Evolutionary conservation across 1,284 basidiomycete genomes (phyloP), one percentile per base, ranked within the genome.

Genomic region (Schizophyllum commune): DNA sequence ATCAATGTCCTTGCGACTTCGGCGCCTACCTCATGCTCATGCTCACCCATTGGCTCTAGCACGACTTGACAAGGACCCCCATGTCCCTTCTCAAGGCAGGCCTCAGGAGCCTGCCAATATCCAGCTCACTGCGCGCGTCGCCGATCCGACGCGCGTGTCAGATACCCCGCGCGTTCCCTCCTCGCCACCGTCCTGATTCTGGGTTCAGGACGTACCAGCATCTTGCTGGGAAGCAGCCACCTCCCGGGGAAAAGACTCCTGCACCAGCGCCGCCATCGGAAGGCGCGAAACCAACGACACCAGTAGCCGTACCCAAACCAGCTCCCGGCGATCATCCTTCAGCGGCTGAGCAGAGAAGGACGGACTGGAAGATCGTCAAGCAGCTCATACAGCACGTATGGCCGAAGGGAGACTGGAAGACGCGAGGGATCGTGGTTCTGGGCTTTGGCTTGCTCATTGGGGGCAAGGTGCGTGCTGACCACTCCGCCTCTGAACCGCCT

Each of bases 371-470:
- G 52, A 88, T 90, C 59, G 77, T 89, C 55, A 84, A 82, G 68
- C 77, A 74, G 60, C 75, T 91, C 13, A 78, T 86, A 64, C 76
- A 78, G 32, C 87, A 91, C 64, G 83, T 91, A 22, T 91, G 89
- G 89, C 89, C 89, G 2, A 82, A 83, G 68, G 76, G 85, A 65
- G 89, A 91, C 68, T 91, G 89, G 89, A 83, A 77, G 61, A 89
- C 87, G 20, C 78, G 85, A 65, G 78, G 83, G 56, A 85, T 95
- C 4, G 96, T 99, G 5, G 68, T 98, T 0, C 72, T 92, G 5
- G 97, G 97, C 0, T 83, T 99, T 56, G 82, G 78, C 0, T 75
- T 99, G 60, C 79, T 99, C 47, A 79, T 98, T 47, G 79, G 84
- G 5, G 96, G 94, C 60, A 99, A 99, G 83, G 92, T 96, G 64